A percentile compares a stretch with the other conserved stretches of the same genome.
phyloP scores from a whole-genome alignment of 768 basidiomycete genomes.

The Boletus tylopilopsis region DNA sequence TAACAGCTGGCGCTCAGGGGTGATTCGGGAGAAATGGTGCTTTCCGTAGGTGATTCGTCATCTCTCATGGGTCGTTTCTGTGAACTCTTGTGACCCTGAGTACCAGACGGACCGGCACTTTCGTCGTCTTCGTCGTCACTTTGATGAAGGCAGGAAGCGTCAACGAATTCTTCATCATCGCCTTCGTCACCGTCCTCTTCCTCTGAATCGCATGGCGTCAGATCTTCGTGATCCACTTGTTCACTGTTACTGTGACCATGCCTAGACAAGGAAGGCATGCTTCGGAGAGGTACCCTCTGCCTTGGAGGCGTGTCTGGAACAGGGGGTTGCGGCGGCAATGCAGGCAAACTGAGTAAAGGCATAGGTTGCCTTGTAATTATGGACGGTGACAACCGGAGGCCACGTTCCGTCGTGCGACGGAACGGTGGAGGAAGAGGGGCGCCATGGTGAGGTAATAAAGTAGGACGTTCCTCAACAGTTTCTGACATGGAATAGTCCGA shows the following conservation, averaged over 20 bases:
- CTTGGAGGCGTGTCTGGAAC: conserved; percentile 9
- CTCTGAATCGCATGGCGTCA: conserved; percentile 28
- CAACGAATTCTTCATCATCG: conserved; percentile 33
- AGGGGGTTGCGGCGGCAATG: conserved; percentile 34
- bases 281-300: conserved; percentile 37
- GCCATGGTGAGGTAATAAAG: conserved; percentile 8
- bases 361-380: conserved; percentile 42
- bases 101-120: conserved; percentile 18
- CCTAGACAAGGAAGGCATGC: conserved; percentile 53
- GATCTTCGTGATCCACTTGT: conserved; percentile 21
- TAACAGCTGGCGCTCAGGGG: neutral
- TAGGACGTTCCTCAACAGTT: conserved; percentile 1
- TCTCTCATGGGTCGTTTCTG: conserved; percentile 14
- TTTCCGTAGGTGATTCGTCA: neutral
- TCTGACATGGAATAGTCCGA: neutral
- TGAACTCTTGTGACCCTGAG: neutral
- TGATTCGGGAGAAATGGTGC: conserved; percentile 2
- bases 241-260: conserved; percentile 29
- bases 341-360: conserved; percentile 50
- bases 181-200: conserved; percentile 34
- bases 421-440: conserved; percentile 21
- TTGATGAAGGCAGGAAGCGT: conserved; percentile 33
- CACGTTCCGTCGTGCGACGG: conserved; percentile 31
- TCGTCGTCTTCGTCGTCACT: conserved; percentile 37
- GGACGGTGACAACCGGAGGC: conserved; percentile 43